A percentile compares a stretch with the other conserved stretches of the same genome.
phyloP scores from a whole-genome alignment of 441 rosid species.

The Gossypium aridum region DNA sequence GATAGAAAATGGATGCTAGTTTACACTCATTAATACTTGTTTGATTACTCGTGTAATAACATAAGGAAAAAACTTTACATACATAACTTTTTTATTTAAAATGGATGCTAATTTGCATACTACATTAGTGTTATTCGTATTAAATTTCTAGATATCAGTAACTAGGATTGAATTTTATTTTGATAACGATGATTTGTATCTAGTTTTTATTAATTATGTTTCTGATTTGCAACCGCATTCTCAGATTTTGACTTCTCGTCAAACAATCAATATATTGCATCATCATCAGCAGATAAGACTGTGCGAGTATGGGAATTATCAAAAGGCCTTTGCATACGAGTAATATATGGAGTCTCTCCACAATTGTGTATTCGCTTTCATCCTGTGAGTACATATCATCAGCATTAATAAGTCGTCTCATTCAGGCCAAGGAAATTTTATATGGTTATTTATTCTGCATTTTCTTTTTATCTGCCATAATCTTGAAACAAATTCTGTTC shows the following conservation, averaged over 20 bases:
- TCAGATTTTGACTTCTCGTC: conserved; percentile 97
- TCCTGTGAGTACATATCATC: conserved; percentile 54
- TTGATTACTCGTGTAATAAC: no score
- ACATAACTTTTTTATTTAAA: background rate
- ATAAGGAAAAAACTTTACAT: background rate
- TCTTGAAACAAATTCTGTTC: background rate
- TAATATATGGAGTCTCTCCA: conserved; percentile 78
- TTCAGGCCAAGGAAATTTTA: background rate
- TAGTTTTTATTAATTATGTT: conserved; percentile 14
- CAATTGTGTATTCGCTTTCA: conserved; percentile 92
- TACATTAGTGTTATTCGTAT: background rate
- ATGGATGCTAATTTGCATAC: background rate
- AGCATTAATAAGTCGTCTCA: background rate
- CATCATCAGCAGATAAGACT: conserved; percentile 89
- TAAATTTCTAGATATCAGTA: background rate
- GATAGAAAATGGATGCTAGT: background rate
- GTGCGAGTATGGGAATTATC: conserved; percentile 95
- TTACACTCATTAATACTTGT: background rate
- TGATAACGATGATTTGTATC: background rate
- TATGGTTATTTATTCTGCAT: background rate
- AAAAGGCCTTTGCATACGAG: conserved; percentile 89
- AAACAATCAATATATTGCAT: conserved; percentile 92
- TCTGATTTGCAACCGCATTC: conserved; percentile 10
- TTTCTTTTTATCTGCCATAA: background rate
- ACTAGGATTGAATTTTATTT: background rate